Evolutionary conservation across 768 basidiomycete species (phyloP).

Genomic region (Mycena chlorophos): DNA sequence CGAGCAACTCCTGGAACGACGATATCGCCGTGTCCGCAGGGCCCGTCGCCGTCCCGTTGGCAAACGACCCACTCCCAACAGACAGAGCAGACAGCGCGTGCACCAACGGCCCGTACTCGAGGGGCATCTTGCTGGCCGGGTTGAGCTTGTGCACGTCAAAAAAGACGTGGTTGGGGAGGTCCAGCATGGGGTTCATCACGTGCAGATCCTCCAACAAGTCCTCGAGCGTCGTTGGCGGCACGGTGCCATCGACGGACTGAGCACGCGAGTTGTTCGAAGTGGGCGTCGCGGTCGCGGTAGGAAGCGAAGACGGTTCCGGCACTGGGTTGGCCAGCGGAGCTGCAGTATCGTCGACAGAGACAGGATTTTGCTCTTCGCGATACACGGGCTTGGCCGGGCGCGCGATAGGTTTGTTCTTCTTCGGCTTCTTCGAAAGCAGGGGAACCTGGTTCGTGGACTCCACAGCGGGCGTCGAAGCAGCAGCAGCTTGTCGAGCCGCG

Average conservation of each 20-base stretch:
- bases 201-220: conserved; percentile 72
- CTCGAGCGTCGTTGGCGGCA: conserved; percentile 51
- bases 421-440: conserved; percentile 78
- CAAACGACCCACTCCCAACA: conserved; percentile 81
- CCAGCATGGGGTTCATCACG: conserved; percentile 58
- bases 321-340: conserved; percentile 45
- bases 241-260: conserved; percentile 55
- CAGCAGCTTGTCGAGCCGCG: conserved; percentile 16
- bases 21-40: conserved; percentile 91
- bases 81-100: conserved; percentile 85
- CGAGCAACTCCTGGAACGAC: conserved; percentile 85
- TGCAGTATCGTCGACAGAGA: conserved; percentile 40
- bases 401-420: conserved; percentile 70
- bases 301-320: conserved; percentile 47
- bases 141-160: conserved; percentile 73
- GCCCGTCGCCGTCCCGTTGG: conserved; percentile 79
- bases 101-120: conserved; percentile 83
- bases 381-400: conserved; percentile 55
- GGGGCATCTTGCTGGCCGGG: conserved; percentile 74
- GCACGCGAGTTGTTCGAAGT: conserved; percentile 60
- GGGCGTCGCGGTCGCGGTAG: conserved; percentile 39
- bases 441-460: conserved; percentile 62
- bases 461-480: conserved; percentile 18
- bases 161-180: conserved; percentile 69
- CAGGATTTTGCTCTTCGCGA: conserved; percentile 54